Evolutionary conservation across 140 eudicot genomes (phyloP).

Genomic region (Oenanthe javanica): DNA sequence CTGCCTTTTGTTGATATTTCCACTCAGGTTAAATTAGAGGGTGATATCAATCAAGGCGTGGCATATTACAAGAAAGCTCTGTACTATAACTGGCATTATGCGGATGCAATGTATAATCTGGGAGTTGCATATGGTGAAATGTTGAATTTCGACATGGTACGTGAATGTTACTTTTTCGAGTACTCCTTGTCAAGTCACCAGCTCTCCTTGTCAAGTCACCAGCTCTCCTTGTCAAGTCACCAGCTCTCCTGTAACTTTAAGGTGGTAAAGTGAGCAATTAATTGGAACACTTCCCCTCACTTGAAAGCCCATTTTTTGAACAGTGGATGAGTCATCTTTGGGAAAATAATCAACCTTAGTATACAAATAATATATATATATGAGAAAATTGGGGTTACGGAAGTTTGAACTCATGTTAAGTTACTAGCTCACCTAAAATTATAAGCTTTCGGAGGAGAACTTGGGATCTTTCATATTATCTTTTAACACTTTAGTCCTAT

Average conservation of each 20-base stretch:
- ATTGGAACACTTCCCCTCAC: neutral
- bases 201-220: too few species aligned
- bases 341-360: neutral
- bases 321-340: neutral
- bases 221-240: neutral
- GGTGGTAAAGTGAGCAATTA: neutral
- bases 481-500: neutral
- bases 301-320: neutral
- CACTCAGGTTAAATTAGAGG: slow-evolving; percentile 88
- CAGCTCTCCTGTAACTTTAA: neutral
- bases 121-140: slow-evolving; percentile 99
- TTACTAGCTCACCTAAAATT: too few species aligned
- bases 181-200: too few species aligned
- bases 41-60: slow-evolving; percentile 92
- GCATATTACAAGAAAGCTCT: slow-evolving; percentile 89
- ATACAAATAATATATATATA: neutral
- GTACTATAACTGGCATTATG: slow-evolving; percentile 95
- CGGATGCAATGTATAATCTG: slow-evolving; percentile 98
- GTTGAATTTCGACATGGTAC: slow-evolving; percentile 98
- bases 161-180: neutral
- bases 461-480: too few species aligned
- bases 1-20: slow-evolving; percentile 13
- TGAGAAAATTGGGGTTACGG: neutral
- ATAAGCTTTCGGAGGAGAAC: too few species aligned
- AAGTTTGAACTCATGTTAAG: neutral